A percentile compares a stretch with the other conserved stretches of the same genome.
Evolutionary conservation across 1,284 basidiomycete species (phyloP).

Genomic region (Exobasidium rhododendri): DNA sequence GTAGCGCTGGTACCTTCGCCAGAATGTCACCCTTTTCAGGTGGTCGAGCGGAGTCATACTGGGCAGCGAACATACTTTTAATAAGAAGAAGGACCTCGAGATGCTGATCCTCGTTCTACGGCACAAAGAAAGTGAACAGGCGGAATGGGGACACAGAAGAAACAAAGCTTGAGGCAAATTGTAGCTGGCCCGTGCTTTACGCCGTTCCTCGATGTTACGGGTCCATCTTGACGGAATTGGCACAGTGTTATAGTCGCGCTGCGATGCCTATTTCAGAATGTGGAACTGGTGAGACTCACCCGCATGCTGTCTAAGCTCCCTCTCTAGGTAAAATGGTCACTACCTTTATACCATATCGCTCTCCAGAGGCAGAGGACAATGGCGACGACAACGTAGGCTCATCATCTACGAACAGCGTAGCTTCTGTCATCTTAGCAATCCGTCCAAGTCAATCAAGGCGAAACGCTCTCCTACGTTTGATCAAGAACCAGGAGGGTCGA

Average conservation of each 20-base stretch:
- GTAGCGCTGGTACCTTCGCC: neutral
- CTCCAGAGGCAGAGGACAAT: neutral
- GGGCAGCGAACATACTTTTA: neutral
- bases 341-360: neutral
- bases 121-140: too few relatives aligned
- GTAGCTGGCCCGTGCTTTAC: too few relatives aligned
- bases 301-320: too few relatives aligned
- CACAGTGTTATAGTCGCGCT: too few relatives aligned
- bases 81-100: too few relatives aligned
- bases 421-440: neutral
- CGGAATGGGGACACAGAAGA: too few relatives aligned
- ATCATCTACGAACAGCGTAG: neutral
- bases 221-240: too few relatives aligned
- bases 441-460: neutral
- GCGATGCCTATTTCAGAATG: too few relatives aligned
- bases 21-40: conserved; percentile 1
- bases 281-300: too few relatives aligned
- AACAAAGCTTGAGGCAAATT: too few relatives aligned
- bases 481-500: neutral
- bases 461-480: neutral
- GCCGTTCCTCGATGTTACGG: too few relatives aligned
- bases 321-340: neutral
- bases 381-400: neutral
- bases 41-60: neutral
- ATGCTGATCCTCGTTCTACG: too few relatives aligned